Base-by-base conservation (phyloP, 2,329 filamentous ascomycete species). In the Penicillium sp. region DNA sequence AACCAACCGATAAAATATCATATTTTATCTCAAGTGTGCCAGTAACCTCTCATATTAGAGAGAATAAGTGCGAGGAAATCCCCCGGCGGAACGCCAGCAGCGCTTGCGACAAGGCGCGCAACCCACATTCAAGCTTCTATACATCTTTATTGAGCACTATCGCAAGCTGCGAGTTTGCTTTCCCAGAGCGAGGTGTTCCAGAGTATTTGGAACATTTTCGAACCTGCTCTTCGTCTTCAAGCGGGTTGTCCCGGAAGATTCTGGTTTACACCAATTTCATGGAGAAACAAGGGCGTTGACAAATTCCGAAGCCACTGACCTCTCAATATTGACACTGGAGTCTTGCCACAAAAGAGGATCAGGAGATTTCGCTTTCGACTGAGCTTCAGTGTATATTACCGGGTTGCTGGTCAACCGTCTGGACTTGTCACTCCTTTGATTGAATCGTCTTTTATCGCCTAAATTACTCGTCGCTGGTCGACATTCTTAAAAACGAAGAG, bases 401-500 rank as follows among this genome's bases (percentile, higher is more conserved):
- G 29, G 61, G 58, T 64, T 64, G 61, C 61, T 58, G 61, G 61
- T 50, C 61, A 64, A 63, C 58, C 53, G 50, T 47, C 42, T 38
- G 50, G 56, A 47, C 54, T 59, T 29, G 58, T 59, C 62, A 40
- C 57, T 62, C 59, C 58, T 63, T 61, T 54, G 40, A 34, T 55
- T 46, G 27, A 54, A 58, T 38, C 29, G 38, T 37, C 34, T n/a
- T 21, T 38, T 38, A 41, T 37, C 29, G 29, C 23, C 46, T 37
- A 23, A 42, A 54, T 54, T 32, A 52, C 45, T 58, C 58, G 60
- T 72, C 65, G 68, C 70, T 57, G 68, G 65, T 46, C 65, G 64
- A 62, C 60, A 58, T 60, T 27, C 41, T 44, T 45, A 44, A 50
- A 58, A 56, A 34, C 31, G 42, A 18, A 37, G 7, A 50, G 46